Percentiles rank a stretch among this genome's conserved stretches.
Evolutionary conservation across 257 asterid genomes (phyloP).

Genomic region (Petrea volubilis): DNA sequence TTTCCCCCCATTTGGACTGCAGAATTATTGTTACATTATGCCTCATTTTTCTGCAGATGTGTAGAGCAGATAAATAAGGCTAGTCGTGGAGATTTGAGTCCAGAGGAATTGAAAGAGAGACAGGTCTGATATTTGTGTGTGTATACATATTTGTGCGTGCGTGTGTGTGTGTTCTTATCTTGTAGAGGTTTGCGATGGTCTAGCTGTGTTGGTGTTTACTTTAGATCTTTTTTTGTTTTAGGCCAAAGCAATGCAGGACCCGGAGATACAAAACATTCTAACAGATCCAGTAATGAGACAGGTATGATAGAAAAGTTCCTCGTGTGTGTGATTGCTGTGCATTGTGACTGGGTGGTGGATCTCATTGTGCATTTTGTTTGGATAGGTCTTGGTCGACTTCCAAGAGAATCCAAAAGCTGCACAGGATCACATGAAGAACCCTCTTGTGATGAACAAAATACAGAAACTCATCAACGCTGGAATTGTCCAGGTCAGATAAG

Average conservation of each 20-base stretch:
- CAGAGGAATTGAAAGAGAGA: slow-evolving; percentile 96
- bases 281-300: slow-evolving; percentile 98
- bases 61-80: slow-evolving; percentile 85
- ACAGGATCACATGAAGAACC: slow-evolving; percentile 84
- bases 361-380: neutral
- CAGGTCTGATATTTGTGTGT: slow-evolving; percentile 78
- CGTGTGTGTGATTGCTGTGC: no score
- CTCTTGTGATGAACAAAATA: slow-evolving; percentile 83
- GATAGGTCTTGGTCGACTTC: no score
- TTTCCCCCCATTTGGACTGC: neutral
- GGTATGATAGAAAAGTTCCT: slow-evolving; percentile 35
- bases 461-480: slow-evolving; percentile 90
- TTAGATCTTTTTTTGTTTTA: slow-evolving; percentile 8
- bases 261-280: slow-evolving; percentile 88
- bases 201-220: neutral
- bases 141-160: no score
- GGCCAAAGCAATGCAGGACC: slow-evolving; percentile 97
- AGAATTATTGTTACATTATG: neutral
- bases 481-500: slow-evolving; percentile 71
- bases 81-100: slow-evolving; percentile 85
- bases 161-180: no score
- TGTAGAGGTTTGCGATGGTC: neutral
- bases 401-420: slow-evolving; percentile 88
- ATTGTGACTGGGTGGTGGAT: neutral
- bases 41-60: slow-evolving; percentile 51